Conservation (phyloP, 106 monocot genomes). For the Allium fistulosum region DNA sequence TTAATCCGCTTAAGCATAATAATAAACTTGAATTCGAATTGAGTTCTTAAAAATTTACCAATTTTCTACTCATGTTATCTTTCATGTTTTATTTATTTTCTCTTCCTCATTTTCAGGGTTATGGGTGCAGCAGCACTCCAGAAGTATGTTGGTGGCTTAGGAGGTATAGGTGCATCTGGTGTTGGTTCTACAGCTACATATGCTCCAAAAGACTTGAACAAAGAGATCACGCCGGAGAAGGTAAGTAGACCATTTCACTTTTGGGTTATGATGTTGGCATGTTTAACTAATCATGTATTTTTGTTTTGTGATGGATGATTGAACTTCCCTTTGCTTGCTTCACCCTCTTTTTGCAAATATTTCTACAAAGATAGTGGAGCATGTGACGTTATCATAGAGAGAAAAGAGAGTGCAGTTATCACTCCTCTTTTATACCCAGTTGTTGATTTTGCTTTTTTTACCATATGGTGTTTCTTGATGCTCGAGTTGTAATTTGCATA, state of each 20-base stretch:
- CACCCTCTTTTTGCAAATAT: too few species aligned
- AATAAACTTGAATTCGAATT: not conserved
- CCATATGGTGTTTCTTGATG: too few species aligned
- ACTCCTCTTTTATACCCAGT: too few species aligned
- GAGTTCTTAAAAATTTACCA: not conserved
- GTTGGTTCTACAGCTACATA: slow-evolving; percentile 94
- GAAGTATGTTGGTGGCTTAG: slow-evolving; percentile 90
- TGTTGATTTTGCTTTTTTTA: too few species aligned
- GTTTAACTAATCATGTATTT: not conserved
- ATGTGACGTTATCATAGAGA: too few species aligned
- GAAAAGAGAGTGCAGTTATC: too few species aligned
- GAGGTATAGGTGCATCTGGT: slow-evolving; percentile 86
- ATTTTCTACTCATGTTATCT: not conserved
- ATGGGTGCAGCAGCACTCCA: slow-evolving; percentile 84
- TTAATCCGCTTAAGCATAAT: too few species aligned
- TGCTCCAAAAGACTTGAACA: slow-evolving; percentile 85
- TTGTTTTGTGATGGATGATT: not conserved
- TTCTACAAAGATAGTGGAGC: too few species aligned
- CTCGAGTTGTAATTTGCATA: too few species aligned
- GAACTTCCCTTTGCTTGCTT: too few species aligned
- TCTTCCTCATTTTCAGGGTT: slow-evolving; percentile 35
- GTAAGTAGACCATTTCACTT: slow-evolving; percentile 21
- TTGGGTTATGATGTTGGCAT: not conserved
- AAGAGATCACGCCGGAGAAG: slow-evolving; percentile 98
- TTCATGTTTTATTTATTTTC: not conserved